Conservation (phyloP, 805 yeast genomes). For the Starmerella stellata region DNA sequence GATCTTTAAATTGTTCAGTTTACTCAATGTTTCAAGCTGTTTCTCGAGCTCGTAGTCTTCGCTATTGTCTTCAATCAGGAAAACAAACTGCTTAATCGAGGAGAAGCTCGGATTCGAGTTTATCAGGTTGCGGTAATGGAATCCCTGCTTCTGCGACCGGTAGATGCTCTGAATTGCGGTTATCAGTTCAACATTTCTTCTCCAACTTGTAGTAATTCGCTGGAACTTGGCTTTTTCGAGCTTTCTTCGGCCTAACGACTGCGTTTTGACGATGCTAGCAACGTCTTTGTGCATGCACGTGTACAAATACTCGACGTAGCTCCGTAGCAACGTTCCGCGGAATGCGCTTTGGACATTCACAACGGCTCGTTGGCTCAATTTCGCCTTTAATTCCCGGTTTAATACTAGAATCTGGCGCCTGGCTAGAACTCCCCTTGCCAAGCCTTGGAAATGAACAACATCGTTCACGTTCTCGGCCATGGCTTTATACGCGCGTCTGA, state of each 20-base stretch:
- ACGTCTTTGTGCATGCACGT: constrained; percentile 24
- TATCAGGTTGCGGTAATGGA: constrained; percentile 56
- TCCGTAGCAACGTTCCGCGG: constrained; percentile 25
- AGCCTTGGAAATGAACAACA: constrained; percentile 32
- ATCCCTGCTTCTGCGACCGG: constrained; percentile 46
- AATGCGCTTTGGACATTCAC: constrained; percentile 23
- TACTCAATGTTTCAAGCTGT: constrained; percentile 46
- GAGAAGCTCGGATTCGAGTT: constrained; percentile 61
- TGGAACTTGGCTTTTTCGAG: constrained; percentile 18
- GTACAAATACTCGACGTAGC: constrained; percentile 19
- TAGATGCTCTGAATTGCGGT: constrained; percentile 58
- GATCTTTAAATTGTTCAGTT: constrained; percentile 52
- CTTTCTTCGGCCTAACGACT: constrained; percentile 22
- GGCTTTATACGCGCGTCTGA: constrained; percentile 22
- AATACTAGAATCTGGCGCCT: constrained; percentile 9
- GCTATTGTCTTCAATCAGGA: constrained; percentile 52
- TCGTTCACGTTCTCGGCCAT: constrained; percentile 4
- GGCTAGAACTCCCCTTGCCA: constrained; percentile 30
- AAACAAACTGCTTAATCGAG: constrained; percentile 60
- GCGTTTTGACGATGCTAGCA: constrained; percentile 20
- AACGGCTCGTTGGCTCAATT: constrained; percentile 7
- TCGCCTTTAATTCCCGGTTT: constrained; percentile 1
- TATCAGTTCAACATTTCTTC: constrained; percentile 37
- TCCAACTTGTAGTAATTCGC: constrained; percentile 32
- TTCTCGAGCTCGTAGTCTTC: constrained; percentile 61